These are phyloP conservation scores for Pseudogymnoascus sp. DNA, from an alignment of 2,329 filamentous ascomycete species.

Conservation along the genomic window DNA sequence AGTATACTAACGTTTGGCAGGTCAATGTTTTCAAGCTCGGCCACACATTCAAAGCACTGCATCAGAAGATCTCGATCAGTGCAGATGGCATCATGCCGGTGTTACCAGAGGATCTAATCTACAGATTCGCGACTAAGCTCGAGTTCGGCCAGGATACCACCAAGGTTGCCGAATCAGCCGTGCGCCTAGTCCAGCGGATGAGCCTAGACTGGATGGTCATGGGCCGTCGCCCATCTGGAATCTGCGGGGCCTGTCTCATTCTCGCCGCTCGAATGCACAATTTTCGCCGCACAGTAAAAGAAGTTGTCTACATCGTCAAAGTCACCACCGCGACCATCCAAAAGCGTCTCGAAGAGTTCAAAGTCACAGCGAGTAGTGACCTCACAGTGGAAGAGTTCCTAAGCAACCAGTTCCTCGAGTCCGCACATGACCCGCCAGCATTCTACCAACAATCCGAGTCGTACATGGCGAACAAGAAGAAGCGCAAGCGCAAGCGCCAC, in stretches of 20 bases:
- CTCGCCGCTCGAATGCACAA: constrained; percentile 98
- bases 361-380: constrained; percentile 71
- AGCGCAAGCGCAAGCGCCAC: constrained; percentile 35
- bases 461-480: constrained; percentile 44
- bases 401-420: constrained; percentile 61
- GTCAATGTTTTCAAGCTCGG: constrained; percentile 91
- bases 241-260: constrained; percentile 89
- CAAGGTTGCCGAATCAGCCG: constrained; percentile 80
- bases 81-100: constrained; percentile 59
- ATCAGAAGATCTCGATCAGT: constrained; percentile 62
- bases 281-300: constrained; percentile 81
- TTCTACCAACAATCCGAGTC: constrained; percentile 61
- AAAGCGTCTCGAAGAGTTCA: constrained; percentile 86
- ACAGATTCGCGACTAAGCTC: constrained; percentile 81
- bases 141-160: constrained; percentile 79
- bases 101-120: constrained; percentile 82
- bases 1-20: constrained; percentile 31
- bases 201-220: constrained; percentile 95
- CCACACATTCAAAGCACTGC: constrained; percentile 76
- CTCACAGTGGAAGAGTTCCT: constrained; percentile 85
- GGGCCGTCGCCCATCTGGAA: constrained; percentile 83
- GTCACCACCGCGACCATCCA: constrained; percentile 90
- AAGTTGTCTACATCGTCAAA: constrained; percentile 97
- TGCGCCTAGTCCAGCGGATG: constrained; percentile 85
- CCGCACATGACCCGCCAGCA: constrained; percentile 72